Base-by-base conservation (phyloP, 768 basidiomycete species). In the Psilocybe cyanescens region DNA sequence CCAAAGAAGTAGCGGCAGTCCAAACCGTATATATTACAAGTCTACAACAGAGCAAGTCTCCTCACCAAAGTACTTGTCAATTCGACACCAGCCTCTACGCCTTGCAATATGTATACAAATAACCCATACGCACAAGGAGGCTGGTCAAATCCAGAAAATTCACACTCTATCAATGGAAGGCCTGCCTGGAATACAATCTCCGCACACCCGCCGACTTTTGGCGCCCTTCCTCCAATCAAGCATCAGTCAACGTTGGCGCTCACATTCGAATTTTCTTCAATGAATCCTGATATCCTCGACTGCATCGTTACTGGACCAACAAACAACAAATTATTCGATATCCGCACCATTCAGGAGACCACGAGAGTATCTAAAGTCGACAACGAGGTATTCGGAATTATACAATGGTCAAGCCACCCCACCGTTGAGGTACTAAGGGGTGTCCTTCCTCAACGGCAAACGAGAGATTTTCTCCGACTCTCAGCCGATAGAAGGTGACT, bases 281-380 rank as follows among this genome's bases (percentile, higher is more conserved):
- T 79, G 62, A 78, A 73, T 56, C 74, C 76, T 3, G 77, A 77
- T 28, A 70, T 84, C 14, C 69, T 81, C 19, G 76, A 83, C 67
- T 82, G 77, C 61, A 72, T 65, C 14, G 76, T 85, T 41, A 58
- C 78, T 46, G 83, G 83, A 0, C 77, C 83, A 0, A 74, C 76
- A 41, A 70, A 73, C 19, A 73, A 75, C 61, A 72, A 76, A 31
- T 75, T 72, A 12, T 83, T 82, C 66, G 80, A 79, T 14, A 75
- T 79, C 47, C 56, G 53, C 4, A 68, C 69, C 3, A 45, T n/a
- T 5, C 44, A 60, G 1, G 37, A 44, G 12, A 49, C 28, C 24
- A 67, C 66, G 3, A 61, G 49, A 8, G 57, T 66, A n/a, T 63
- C 54, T n/a, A 37, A 19, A 35, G 61, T 59, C 16, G 48, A 35